Conservation (phyloP, 768 basidiomycete genomes). For the Naganishia vishniacii region DNA sequence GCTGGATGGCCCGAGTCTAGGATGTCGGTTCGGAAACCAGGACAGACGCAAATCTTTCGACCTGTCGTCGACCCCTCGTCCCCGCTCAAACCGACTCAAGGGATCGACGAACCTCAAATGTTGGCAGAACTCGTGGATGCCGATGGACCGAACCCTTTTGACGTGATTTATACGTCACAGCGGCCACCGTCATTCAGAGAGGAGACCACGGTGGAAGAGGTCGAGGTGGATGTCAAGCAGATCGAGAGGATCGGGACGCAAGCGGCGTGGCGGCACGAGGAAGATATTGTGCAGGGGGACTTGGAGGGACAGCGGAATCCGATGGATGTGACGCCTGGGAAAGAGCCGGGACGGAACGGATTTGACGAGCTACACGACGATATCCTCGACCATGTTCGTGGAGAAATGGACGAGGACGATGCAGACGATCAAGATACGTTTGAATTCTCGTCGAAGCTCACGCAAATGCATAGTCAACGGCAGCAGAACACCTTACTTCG, state of each 20-base stretch:
- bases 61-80: slow-evolving; percentile 19
- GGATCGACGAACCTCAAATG: slow-evolving; percentile 26
- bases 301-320: slow-evolving; percentile 12
- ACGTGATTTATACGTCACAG: slow-evolving; percentile 31
- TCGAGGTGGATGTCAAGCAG: slow-evolving; percentile 12
- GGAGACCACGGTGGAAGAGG: background rate
- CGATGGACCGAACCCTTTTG: slow-evolving; percentile 52
- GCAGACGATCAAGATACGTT: background rate
- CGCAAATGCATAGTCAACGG: slow-evolving; percentile 23
- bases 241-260: slow-evolving; percentile 23
- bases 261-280: slow-evolving; percentile 16
- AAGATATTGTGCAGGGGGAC: slow-evolving; percentile 17
- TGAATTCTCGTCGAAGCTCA: slow-evolving; percentile 18
- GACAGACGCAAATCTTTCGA: slow-evolving; percentile 7
- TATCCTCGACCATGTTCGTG: slow-evolving; percentile 15
- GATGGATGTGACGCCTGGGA: slow-evolving; percentile 21
- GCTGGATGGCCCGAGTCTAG: slow-evolving; percentile 60
- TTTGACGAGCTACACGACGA: slow-evolving; percentile 14
- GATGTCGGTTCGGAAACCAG: slow-evolving; percentile 19
- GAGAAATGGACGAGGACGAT: slow-evolving; percentile 1
- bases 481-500: slow-evolving; percentile 11
- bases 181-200: slow-evolving; percentile 36
- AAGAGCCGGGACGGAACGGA: slow-evolving; percentile 1
- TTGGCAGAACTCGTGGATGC: slow-evolving; percentile 41
- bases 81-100: slow-evolving; percentile 23